Evolutionary conservation across 2,329 filamentous ascomycete species (phyloP).

Genomic region (Sporothrix pseudoabietina): DNA sequence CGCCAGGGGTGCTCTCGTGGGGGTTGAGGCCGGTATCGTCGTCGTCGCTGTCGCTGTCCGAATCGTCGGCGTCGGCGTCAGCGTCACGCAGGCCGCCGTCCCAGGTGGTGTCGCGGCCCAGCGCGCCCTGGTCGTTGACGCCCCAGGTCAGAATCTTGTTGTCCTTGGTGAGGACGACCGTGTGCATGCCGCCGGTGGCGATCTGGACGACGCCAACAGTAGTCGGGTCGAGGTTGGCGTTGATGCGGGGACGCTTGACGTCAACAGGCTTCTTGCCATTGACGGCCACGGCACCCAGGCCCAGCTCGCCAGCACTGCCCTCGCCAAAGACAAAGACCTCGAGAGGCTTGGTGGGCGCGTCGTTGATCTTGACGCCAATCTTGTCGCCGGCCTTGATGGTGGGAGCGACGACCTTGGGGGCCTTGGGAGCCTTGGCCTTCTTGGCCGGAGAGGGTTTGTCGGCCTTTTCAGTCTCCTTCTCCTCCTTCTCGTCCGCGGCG

Average conservation of each 20-base stretch:
- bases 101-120: constrained; percentile 71
- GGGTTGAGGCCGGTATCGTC: constrained; percentile 58
- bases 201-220: constrained; percentile 71
- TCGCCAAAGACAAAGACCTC: constrained; percentile 82
- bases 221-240: constrained; percentile 59
- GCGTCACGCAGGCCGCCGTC: constrained; percentile 60
- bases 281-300: constrained; percentile 68
- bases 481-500: constrained; percentile 19
- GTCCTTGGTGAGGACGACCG: constrained; percentile 72
- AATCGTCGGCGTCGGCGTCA: constrained; percentile 51
- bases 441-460: constrained; percentile 33
- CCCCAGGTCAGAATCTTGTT: constrained; percentile 86
- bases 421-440: constrained; percentile 34
- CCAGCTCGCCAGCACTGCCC: constrained; percentile 78
- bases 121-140: constrained; percentile 80
- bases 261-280: constrained; percentile 65
- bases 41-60: constrained; percentile 40
- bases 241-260: constrained; percentile 73
- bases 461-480: constrained; percentile 6
- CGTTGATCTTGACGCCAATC: constrained; percentile 56
- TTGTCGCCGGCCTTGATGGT: constrained; percentile 48
- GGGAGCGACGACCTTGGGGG: constrained; percentile 22
- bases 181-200: constrained; percentile 81
- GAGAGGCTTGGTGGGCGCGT: constrained; percentile 62
- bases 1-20: constrained; percentile 62